A percentile compares a stretch with the other conserved stretches of the same genome.
phyloP scores from a whole-genome alignment of 495 filamentous ascomycete species.

The Saxophila tyrrhenica region DNA sequence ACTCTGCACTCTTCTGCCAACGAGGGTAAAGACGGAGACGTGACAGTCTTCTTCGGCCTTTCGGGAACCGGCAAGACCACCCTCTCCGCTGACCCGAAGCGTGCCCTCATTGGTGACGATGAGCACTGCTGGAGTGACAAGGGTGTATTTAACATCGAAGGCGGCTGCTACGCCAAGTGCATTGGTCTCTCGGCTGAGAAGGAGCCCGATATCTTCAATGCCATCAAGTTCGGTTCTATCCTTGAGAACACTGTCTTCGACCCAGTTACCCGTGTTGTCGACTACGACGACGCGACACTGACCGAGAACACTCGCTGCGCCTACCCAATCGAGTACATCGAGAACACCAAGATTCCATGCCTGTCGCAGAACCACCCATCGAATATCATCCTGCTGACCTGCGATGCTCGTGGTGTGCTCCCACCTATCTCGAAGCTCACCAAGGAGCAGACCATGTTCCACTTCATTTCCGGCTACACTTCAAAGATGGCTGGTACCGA shows the following conservation, averaged over 20 bases:
- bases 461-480: constrained; percentile 99
- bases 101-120: constrained; percentile 92
- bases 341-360: constrained; percentile 97
- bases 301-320: constrained; percentile 98
- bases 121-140: constrained; percentile 98
- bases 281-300: constrained; percentile 89
- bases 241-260: constrained; percentile 98
- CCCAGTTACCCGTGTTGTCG: constrained; percentile 73
- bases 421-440: constrained; percentile 96
- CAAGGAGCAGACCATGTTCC: constrained; percentile 97
- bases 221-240: constrained; percentile 93
- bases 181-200: constrained; percentile 96
- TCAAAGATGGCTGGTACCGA: constrained; percentile 99
- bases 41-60: constrained; percentile 97
- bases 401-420: constrained; percentile 92
- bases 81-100: constrained; percentile 91
- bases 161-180: constrained; percentile 98
- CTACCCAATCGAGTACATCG: constrained; percentile 97
- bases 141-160: constrained; percentile 99
- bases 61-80: constrained; percentile 99
- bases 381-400: constrained; percentile 97
- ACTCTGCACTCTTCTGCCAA: constrained; percentile 94
- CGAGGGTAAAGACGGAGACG: constrained; percentile 76
- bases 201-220: constrained; percentile 93
- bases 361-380: constrained; percentile 72